Evolutionary conservation across 805 yeast genomes (phyloP), one percentile per base, ranked within the genome.

Genomic region (Maudiozyma pseudohumilis): DNA sequence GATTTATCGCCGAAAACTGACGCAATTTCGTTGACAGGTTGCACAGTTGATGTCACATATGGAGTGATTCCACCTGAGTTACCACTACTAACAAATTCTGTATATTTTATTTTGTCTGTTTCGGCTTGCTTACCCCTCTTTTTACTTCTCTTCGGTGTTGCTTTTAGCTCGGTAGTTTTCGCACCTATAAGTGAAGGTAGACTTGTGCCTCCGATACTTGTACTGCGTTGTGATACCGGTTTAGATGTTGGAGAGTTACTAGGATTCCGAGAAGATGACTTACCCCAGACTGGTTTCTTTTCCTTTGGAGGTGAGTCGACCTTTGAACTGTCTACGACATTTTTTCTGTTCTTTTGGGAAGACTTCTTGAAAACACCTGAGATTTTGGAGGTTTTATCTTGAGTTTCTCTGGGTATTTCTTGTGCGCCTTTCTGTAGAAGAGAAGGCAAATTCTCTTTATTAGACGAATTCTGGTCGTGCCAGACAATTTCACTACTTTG

Each of bases 311-410:
- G 18, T 11, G 29, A 34, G 9, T 35, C 29, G 2, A 29, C 32
- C 12, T 33, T 35, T n/a, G 36, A 42, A 15, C 21, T 10, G 4
- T 24, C 24, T 10, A 32, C 19, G 10, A 40, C 37, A 26, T 50
- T 46, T 26, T 41, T 44, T 24, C 60, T 48, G 37, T 55, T 51
- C 29, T 51, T 56, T 32, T 56, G 61, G 9, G 56, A 44, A 29
- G 44, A 36, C 29, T 56, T 56, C 39, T 51, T 56, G 33, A 55
- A 52, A 11, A 46, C 18, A 10, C 45, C 48, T 5, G 33, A 36
- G 7, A 44, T 34, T 27, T 48, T 53, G 3, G 26, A 15, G 22
- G 35, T 38, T 16, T 40, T 43, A 16, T 20, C 20, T 20, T 9
- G 3, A 17, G 24, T 16, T 16, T 27, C 21, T 3, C 34, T 15